Evolutionary conservation across 208 protist genomes (phyloP), one percentile per base, ranked within the genome.

Genomic region (Acanthamoeba lenticulata): DNA sequence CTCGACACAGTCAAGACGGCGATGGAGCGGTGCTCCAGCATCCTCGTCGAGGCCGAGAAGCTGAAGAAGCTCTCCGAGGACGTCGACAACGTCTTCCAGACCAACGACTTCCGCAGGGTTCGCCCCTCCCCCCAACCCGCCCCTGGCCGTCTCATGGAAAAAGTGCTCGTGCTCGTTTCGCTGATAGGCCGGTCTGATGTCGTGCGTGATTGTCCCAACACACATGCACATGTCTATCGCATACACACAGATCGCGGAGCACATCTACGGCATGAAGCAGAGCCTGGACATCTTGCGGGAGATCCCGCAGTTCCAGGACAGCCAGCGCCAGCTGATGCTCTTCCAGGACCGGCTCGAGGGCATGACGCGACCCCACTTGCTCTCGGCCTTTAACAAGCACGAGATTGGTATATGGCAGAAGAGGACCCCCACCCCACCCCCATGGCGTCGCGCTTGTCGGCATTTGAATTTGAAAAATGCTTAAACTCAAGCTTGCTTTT

Each of bases 1-100:
- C 47, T 88, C 9, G 79, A 88, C 44, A 52, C 21, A 2, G 79
- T 88, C 6, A 88, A 88, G 79, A 60, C 38, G 42, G 27, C 79
- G 32, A 88, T 88, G 79, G 79, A 88, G 79, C n/a, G 57, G 47
- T 88, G 79, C 79, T 62, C 79, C 47, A 60, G 47, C 45, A 88
- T 88, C 38, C 79, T 88, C 11, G 32, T 60, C 15, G 45, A 88
- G 24, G 79, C 79, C 36, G 79, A 88, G 79, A 88, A 88, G 79
- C 36, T 88, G 47, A 62, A 52, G 47, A 57, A 60, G 44, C 79
- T 88, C 47, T 62, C 79, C n/a, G 47, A 52, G n/a, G 45, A 88
- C 42, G 36, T 88, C 44, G 79, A 88, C 45, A 88, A 60, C n/a
- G 79, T 62, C 44, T 88, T 88, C 29, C 7, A 11, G 9, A 62